phyloP scores from a whole-genome alignment of 345 rosid genomes.

The Cochlearia excelsa region DNA sequence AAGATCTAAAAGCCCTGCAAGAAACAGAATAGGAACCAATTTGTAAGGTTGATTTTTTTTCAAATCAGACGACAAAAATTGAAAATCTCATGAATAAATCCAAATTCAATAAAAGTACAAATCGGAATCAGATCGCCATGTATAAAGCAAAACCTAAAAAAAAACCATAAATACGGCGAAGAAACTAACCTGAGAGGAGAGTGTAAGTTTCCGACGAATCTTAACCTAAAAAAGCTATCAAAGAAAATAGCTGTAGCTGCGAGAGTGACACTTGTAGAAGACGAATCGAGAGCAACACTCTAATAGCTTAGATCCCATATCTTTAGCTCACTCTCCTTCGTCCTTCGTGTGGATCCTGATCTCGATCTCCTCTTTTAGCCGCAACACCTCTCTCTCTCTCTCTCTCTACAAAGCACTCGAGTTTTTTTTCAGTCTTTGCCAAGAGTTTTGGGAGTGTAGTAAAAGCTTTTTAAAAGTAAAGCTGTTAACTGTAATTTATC shows the following conservation, averaged over 20 bases:
- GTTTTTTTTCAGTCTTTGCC: slow-evolving; percentile 10
- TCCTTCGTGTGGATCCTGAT: slow-evolving; percentile 34
- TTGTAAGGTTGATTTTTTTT: not conserved
- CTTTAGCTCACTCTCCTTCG: slow-evolving; percentile 24
- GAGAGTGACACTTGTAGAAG: slow-evolving; percentile 36
- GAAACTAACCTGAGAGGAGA: slow-evolving; percentile 26
- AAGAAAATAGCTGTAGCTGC: slow-evolving; percentile 21
- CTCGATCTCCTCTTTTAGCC: slow-evolving; percentile 25
- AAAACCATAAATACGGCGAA: not conserved
- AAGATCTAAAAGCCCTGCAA: slow-evolving; percentile 12
- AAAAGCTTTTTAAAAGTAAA: not conserved
- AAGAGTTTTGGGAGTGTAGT: slow-evolving; percentile 20
- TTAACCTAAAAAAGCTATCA: slow-evolving; percentile 3
- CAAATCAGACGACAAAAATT: not conserved
- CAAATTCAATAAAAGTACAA: not conserved
- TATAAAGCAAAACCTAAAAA: not conserved
- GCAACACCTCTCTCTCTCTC: slow-evolving; percentile 18
- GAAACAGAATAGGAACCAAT: slow-evolving; percentile 9
- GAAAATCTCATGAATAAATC: slow-evolving; percentile 1
- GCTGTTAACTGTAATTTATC: slow-evolving; percentile 19
- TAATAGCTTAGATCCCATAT: slow-evolving; percentile 37
- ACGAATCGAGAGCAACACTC: slow-evolving; percentile 26
- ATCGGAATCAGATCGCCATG: slow-evolving; percentile 18
- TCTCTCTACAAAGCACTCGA: slow-evolving; percentile 20
- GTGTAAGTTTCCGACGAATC: slow-evolving; percentile 11